Base-by-base conservation (phyloP, 306 rosid species). In the Morella rubra region DNA sequence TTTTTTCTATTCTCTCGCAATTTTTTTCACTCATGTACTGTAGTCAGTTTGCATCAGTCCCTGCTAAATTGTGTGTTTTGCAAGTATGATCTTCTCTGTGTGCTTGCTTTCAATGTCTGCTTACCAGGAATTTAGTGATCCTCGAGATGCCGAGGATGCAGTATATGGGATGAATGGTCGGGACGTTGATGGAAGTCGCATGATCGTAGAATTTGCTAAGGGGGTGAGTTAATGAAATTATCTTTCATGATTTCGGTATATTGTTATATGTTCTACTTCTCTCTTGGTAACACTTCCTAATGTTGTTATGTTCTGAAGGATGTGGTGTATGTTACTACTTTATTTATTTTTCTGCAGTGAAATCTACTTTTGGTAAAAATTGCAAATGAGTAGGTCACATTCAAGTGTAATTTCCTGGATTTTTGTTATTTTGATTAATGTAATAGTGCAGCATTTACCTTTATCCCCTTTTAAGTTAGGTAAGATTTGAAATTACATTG, bases 141-240 rank as follows among this genome's bases (percentile, higher is more conserved):
- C 91, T 27, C 94, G 92, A 73, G 97, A 91, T 86, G 97, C 97
- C 62, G 97, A 91, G 79, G 97, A 91, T 83, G 97, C 97, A 60
- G 87, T 93, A 78, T 87, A 89, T 79, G 76, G 81, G 79, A 80
- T 91, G 79, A 90, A 91, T 86, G 94, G 94, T 10, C 92, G 97
- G 12, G 97, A 91, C 0, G 75, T 89, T 52, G 94, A 91, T 64
- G 97, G 97, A 46, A 89, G 87, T 73, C 92, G 94, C 42, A 74
- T 91, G 44, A 78, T 89, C 77, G 97, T 91, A 60, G 97, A 91
- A 76, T 87, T 91, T 75, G 90, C 97, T 0, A 89, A 87, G 75
- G 97, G 95, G 90, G 97, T 89, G 76, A 51, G 85, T 15, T 9
- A 3, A 64, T 71, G 71, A 3, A 66, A 66, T 66, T 56, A 55